Evolutionary conservation across 1,284 basidiomycete genomes (phyloP).

Genomic region (Bjerkandera adusta): DNA sequence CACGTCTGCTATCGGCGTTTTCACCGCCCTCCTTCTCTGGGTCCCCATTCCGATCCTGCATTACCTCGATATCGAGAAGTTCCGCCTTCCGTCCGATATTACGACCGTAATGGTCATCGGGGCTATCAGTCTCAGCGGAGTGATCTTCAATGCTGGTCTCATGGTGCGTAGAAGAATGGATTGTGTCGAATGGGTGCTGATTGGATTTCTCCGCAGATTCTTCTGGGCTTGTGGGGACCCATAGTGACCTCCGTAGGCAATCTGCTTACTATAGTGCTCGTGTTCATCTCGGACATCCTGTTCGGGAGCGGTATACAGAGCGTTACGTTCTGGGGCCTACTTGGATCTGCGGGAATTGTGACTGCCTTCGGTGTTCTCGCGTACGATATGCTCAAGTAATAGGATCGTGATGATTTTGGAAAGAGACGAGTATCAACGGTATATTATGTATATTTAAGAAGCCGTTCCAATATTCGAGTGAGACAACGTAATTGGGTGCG

Average conservation of each 20-base stretch:
- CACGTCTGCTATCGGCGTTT: conserved; percentile 65
- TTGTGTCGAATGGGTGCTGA: conserved; percentile 9
- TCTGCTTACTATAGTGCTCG: conserved; percentile 81
- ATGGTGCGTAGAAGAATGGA: conserved; percentile 73
- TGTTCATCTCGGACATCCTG: conserved; percentile 68
- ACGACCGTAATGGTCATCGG: conserved; percentile 46
- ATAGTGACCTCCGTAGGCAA: conserved; percentile 82
- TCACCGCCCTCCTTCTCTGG: conserved; percentile 68
- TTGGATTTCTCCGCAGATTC: conserved; percentile 44
- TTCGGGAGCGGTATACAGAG: conserved; percentile 56
- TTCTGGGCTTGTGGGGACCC: conserved; percentile 82
- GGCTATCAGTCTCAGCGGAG: conserved; percentile 63
- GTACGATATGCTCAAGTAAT: conserved; percentile 72
- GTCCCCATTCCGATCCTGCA: conserved; percentile 71
- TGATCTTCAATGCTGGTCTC: conserved; percentile 74
- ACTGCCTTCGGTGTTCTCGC: conserved; percentile 71
- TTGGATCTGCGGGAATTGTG: conserved; percentile 70
- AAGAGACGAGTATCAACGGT: too few species aligned
- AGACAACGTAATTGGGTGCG: background rate
- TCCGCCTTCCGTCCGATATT: conserved; percentile 52
- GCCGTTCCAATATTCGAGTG: too few species aligned
- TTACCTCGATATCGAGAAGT: conserved; percentile 52
- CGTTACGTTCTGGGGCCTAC: conserved; percentile 60
- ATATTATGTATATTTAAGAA: conserved; percentile 8
- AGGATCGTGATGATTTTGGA: too few species aligned